These are phyloP conservation scores for Pleurotus djamor DNA, from an alignment of 768 basidiomycete species.

Conservation along the genomic window DNA sequence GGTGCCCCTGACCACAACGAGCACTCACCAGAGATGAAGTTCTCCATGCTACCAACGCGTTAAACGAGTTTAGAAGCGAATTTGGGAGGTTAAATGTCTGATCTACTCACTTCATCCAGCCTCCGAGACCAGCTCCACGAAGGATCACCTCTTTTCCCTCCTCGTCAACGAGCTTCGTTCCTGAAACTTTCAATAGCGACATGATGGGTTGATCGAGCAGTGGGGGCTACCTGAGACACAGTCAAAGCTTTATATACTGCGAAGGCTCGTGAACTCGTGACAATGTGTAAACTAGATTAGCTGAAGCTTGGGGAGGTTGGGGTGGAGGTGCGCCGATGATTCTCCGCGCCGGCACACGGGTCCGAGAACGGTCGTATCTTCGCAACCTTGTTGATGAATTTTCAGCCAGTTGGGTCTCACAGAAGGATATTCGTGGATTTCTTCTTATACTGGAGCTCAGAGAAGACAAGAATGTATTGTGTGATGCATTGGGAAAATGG, in stretches of 20 bases:
- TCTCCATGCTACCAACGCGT: constrained; percentile 56
- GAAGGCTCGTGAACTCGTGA: not conserved
- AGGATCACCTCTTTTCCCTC: constrained; percentile 56
- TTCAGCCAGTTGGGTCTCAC: too few species aligned
- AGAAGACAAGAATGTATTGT: too few species aligned
- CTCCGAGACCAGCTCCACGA: constrained; percentile 73
- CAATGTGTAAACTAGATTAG: not conserved
- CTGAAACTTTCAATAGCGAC: constrained; percentile 54
- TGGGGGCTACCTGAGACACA: not conserved
- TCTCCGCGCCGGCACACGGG: not conserved
- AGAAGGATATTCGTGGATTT: too few species aligned
- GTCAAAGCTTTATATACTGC: not conserved
- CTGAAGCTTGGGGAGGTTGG: not conserved
- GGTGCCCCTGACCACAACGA: not conserved
- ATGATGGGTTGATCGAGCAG: constrained; percentile 19
- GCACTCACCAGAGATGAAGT: constrained; percentile 60
- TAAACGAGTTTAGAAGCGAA: too few species aligned
- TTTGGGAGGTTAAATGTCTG: constrained; percentile 2
- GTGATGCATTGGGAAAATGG: too few species aligned
- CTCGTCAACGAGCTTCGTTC: constrained; percentile 58
- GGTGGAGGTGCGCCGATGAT: not conserved
- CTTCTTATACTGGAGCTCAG: too few species aligned
- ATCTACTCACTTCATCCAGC: constrained; percentile 72
- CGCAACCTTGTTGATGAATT: too few species aligned
- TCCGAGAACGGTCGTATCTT: not conserved